A percentile compares a stretch with the other conserved stretches of the same genome.
These are phyloP conservation scores for Artemisia tridentata DNA, from an alignment of 129 eudicot genomes.

Conservation along the genomic window DNA sequence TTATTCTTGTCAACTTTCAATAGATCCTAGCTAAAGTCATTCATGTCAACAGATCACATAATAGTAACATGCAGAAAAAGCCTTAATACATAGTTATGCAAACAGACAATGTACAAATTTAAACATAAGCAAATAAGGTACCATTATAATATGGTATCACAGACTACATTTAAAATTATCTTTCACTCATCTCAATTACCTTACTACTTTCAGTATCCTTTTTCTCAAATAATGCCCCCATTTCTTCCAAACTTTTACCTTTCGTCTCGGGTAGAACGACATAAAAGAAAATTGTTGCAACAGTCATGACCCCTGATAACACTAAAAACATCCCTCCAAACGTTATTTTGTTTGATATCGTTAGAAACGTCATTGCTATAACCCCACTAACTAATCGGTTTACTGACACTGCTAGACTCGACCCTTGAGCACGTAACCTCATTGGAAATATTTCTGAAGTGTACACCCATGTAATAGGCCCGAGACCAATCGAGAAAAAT, in stretches of 20 bases:
- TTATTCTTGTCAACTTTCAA: no score
- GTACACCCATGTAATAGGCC: constrained; percentile 35
- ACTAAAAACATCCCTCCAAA: constrained; percentile 60
- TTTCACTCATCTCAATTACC: constrained; percentile 32
- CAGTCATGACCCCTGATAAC: constrained; percentile 53
- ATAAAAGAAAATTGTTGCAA: constrained; percentile 55
- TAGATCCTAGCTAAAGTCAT: no score
- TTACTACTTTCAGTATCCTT: constrained; percentile 27
- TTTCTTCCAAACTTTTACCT: constrained; percentile 81
- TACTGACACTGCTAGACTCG: constrained; percentile 71
- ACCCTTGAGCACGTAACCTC: constrained; percentile 81
- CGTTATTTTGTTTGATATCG: constrained; percentile 28
- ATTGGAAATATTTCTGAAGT: constrained; percentile 38
- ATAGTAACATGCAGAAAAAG: no score
- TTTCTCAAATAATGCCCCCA: constrained; percentile 60
- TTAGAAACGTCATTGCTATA: not conserved
- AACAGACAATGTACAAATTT: no score
- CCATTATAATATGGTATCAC: not conserved
- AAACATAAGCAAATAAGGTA: no score
- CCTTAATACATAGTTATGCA: no score
- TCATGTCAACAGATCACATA: no score
- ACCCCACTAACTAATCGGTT: constrained; percentile 58
- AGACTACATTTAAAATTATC: constrained; percentile 2
- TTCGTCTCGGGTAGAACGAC: constrained; percentile 68
- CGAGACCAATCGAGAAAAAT: constrained; percentile 55